These are phyloP conservation scores for Bipolaris cookei DNA, from an alignment of 2,329 filamentous ascomycete species.

Conservation along the genomic window DNA sequence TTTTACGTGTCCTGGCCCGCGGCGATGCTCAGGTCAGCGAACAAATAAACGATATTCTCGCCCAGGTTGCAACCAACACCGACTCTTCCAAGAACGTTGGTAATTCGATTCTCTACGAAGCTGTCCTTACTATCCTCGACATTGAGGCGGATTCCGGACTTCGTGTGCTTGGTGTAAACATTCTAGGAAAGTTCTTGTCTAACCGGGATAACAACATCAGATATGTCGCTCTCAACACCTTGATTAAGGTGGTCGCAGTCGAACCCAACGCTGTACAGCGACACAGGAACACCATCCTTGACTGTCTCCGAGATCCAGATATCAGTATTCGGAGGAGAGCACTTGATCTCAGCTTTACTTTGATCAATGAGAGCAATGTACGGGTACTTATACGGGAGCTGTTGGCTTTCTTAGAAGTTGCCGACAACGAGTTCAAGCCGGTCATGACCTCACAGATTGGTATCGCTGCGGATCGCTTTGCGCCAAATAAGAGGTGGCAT, in stretches of 20 bases:
- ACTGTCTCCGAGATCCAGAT: slow-evolving; percentile 94
- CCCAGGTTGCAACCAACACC: slow-evolving; percentile 96
- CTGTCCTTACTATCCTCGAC: slow-evolving; percentile 94
- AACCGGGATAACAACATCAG: slow-evolving; percentile 99
- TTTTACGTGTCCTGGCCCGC: slow-evolving; percentile 84
- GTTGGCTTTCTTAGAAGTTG: slow-evolving; percentile 92
- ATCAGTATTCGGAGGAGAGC: slow-evolving; percentile 96
- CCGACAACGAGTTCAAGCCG: slow-evolving; percentile 98
- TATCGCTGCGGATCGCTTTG: slow-evolving; percentile 92
- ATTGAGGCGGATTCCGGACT: slow-evolving; percentile 97
- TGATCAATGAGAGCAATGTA: slow-evolving; percentile 97
- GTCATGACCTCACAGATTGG: slow-evolving; percentile 98
- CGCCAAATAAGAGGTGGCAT: slow-evolving; percentile 97
- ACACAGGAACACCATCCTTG: slow-evolving; percentile 95
- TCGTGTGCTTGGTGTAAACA: slow-evolving; percentile 94
- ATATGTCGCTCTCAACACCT: slow-evolving; percentile 94
- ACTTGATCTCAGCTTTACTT: slow-evolving; percentile 95
- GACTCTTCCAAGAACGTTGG: slow-evolving; percentile 98
- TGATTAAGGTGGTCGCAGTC: slow-evolving; percentile 97
- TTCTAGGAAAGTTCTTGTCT: slow-evolving; percentile 96
- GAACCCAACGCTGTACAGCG: slow-evolving; percentile 97
- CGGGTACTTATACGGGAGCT: slow-evolving; percentile 91
- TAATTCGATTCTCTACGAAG: slow-evolving; percentile 97
- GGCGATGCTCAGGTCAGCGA: slow-evolving; percentile 89
- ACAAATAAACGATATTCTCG: slow-evolving; percentile 97